Evolutionary conservation across 2,329 filamentous ascomycete species (phyloP), one percentile per base, ranked within the genome.

Genomic region (Stachybotrys elegans): DNA sequence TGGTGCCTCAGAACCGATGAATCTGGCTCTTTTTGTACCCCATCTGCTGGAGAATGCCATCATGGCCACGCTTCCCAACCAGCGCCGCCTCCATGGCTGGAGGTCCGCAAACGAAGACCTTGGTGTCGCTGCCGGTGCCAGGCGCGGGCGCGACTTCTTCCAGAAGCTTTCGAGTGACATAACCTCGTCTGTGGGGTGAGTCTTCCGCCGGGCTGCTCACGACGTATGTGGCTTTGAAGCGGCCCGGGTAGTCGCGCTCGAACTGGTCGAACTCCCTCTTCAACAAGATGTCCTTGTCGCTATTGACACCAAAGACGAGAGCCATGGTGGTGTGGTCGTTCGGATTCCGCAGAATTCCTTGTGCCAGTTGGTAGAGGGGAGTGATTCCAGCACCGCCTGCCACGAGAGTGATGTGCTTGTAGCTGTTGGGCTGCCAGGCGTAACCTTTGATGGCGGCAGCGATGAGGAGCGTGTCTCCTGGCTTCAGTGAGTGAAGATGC

Each of bases 341-440:
- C 0, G 80, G 73, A 54, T 86, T 78, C 36, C 67, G 61, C n/a
- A 85, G 66, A 44, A 86, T 83, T 3, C 78, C 78, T 40, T 72
- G 75, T 2, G 76, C 69, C 2, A 86, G 72, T 57, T 85, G 81
- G 57, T 79, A 86, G 51, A 84, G 74, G 0, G 85, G 84, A 1
- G 84, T 88, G 50, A 89, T 86, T 16, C 85, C 85, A 0, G 82
- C 83, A 12, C 85, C 84, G 36, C 85, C 84, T 1, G 84, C 84
- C 35, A 88, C 76, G 31, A 87, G 69, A 3, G 78, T 75, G n/a
- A 88, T 61, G 48, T 77, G 71, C 4, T 56, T 57, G 55, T 61
- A 69, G 57, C 66, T 63, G 49, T 73, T 76, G 22, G 75, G 65
- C 19, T 67, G 72, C 75, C 78, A 85, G 25, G 62, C 54, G 57